Conservation (phyloP, 352 stramenopile genomes). For the Phytopythium cucurbitacearum region DNA sequence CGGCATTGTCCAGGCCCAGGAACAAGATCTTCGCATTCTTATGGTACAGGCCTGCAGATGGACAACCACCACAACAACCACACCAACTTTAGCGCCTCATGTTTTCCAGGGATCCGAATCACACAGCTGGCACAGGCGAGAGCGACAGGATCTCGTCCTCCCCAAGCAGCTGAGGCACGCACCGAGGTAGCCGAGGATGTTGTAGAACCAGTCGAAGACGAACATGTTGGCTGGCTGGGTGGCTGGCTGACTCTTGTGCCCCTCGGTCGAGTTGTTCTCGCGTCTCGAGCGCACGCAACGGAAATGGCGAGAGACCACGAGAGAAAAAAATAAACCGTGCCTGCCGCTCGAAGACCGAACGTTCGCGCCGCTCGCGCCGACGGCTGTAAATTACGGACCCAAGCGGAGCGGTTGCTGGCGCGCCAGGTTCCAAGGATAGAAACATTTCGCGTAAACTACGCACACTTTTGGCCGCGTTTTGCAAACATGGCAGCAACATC, state of each 20-base stretch:
- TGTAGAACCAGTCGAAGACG: constrained; percentile 96
- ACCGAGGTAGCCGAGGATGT: constrained; percentile 91
- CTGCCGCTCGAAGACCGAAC: no score
- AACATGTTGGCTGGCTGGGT: constrained; percentile 68
- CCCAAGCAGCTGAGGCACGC: constrained; percentile 14
- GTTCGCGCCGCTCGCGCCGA: no score
- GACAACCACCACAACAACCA: neutral
- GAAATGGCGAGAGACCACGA: constrained; percentile 6
- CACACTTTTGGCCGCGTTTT: no score
- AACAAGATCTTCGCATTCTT: constrained; percentile 99
- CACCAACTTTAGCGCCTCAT: neutral
- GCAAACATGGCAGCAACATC: constrained; percentile 8
- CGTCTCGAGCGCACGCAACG: constrained; percentile 19
- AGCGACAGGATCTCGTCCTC: no score
- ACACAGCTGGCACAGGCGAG: no score
- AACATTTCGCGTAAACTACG: no score
- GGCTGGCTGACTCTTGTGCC: neutral
- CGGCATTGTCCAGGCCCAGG: constrained; percentile 98
- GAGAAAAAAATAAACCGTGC: no score
- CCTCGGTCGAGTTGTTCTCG: constrained; percentile 4
- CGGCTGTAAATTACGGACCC: no score
- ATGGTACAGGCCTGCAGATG: constrained; percentile 95
- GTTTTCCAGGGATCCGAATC: no score
- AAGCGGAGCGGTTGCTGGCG: no score
- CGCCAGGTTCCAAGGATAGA: no score